Conservation (phyloP, 768 basidiomycete genomes). For the Dentipellis fragilis region DNA sequence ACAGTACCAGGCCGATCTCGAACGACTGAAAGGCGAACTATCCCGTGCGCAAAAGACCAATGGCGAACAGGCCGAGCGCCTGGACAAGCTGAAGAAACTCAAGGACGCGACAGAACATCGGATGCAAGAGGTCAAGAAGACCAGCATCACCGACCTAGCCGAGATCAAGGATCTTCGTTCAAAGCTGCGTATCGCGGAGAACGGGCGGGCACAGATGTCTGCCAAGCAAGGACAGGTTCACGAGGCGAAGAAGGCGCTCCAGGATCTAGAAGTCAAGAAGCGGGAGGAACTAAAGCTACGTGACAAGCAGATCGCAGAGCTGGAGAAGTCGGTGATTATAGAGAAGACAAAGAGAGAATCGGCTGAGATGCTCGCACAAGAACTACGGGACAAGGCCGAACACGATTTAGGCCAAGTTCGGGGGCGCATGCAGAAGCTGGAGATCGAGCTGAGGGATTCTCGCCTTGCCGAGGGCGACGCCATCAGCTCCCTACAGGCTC, state of each 20-base stretch:
- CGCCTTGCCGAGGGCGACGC: slow-evolving; percentile 27
- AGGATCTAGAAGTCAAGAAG: slow-evolving; percentile 37
- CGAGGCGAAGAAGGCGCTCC: slow-evolving; percentile 42
- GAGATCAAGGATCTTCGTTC: slow-evolving; percentile 55
- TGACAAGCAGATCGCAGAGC: slow-evolving; percentile 43
- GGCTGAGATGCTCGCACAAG: slow-evolving; percentile 33
- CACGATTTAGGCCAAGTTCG: slow-evolving; percentile 29
- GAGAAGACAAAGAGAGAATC: slow-evolving; percentile 45
- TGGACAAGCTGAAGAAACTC: slow-evolving; percentile 58
- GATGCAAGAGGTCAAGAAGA: slow-evolving; percentile 51
- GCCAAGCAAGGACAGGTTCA: slow-evolving; percentile 41
- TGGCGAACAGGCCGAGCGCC: slow-evolving; percentile 40
- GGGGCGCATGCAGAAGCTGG: slow-evolving; percentile 23
- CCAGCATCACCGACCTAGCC: slow-evolving; percentile 35
- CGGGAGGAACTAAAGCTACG: slow-evolving; percentile 45
- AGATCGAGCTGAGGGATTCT: slow-evolving; percentile 27
- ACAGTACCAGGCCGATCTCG: slow-evolving; percentile 54
- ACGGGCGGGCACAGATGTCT: slow-evolving; percentile 42
- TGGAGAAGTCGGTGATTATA: slow-evolving; percentile 38
- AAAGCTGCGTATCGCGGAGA: slow-evolving; percentile 48
- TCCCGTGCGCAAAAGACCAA: slow-evolving; percentile 34
- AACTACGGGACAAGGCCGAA: slow-evolving; percentile 31
- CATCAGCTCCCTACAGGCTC: slow-evolving; percentile 21
- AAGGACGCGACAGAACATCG: slow-evolving; percentile 45
- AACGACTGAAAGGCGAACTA: slow-evolving; percentile 49